Conservation (phyloP, 352 stramenopile genomes). For the Pythium coloratum region DNA sequence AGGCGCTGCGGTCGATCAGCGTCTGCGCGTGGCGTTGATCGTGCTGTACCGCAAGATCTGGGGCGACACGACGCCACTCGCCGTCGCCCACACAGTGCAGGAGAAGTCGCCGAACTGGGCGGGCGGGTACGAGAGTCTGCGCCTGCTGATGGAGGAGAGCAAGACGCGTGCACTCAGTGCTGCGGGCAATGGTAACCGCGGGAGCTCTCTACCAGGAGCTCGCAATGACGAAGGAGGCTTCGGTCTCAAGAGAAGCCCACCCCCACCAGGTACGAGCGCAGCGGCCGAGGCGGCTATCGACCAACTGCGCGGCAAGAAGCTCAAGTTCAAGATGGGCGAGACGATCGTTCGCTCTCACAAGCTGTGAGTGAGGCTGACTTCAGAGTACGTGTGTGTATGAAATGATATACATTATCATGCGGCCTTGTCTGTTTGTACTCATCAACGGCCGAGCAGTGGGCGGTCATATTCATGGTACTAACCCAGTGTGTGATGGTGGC, state of each 20-base stretch:
- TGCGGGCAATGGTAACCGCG: constrained; percentile 7
- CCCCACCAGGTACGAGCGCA: constrained; percentile 23
- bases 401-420: no score
- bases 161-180: constrained; percentile 52
- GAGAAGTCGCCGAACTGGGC: constrained; percentile 80
- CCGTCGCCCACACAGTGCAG: constrained; percentile 78
- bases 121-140: constrained; percentile 78
- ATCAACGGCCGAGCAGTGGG: no score
- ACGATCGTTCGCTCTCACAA: constrained; percentile 80
- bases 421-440: no score
- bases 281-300: constrained; percentile 52
- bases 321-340: constrained; percentile 86
- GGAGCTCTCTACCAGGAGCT: constrained; percentile 15
- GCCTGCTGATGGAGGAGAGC: constrained; percentile 84
- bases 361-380: constrained; percentile 35
- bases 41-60: constrained; percentile 80
- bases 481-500: no score
- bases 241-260: constrained; percentile 28
- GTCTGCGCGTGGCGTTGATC: constrained; percentile 71
- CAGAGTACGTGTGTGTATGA: no score
- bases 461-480: no score
- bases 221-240: constrained; percentile 22
- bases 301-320: constrained; percentile 82
- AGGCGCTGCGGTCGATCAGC: constrained; percentile 57
- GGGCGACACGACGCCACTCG: constrained; percentile 79